Evolutionary conservation across 2,329 filamentous ascomycete species (phyloP).

Genomic region (Aspergillus pseudoglaucus): DNA sequence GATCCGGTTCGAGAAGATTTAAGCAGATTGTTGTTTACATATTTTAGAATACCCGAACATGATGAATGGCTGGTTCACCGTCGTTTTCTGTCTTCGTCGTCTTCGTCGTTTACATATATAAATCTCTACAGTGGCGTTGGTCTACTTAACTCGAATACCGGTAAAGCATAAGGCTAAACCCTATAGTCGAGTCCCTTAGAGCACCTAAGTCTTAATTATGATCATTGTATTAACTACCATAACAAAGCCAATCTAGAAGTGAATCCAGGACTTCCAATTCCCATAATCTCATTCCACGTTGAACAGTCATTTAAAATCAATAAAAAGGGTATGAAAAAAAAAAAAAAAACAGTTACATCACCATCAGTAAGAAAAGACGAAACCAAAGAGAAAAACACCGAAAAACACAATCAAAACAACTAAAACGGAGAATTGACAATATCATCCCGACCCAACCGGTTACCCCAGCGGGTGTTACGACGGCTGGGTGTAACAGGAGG

Average conservation of each 20-base stretch:
- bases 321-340: not conserved
- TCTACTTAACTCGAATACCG: too few relatives aligned
- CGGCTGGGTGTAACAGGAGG: constrained; percentile 46
- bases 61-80: constrained; percentile 8
- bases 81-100: constrained; percentile 3
- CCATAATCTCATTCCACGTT: constrained; percentile 1
- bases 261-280: not conserved
- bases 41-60: constrained; percentile 5
- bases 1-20: not conserved
- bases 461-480: constrained; percentile 28
- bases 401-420: constrained; percentile 10
- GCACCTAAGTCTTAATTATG: too few relatives aligned
- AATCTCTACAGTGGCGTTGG: too few relatives aligned
- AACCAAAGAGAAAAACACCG: constrained; percentile 4
- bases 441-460: constrained; percentile 64
- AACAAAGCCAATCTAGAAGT: too few relatives aligned
- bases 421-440: constrained; percentile 70
- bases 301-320: constrained; percentile 1
- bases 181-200: too few relatives aligned
- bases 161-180: too few relatives aligned
- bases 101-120: too few relatives aligned
- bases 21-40: not conserved
- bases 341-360: not conserved
- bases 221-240: not conserved
- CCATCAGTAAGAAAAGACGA: constrained; percentile 1